phyloP scores from a whole-genome alignment of 2,329 filamentous ascomycete genomes.

The Dryadomyces quercus-mongolicae region DNA sequence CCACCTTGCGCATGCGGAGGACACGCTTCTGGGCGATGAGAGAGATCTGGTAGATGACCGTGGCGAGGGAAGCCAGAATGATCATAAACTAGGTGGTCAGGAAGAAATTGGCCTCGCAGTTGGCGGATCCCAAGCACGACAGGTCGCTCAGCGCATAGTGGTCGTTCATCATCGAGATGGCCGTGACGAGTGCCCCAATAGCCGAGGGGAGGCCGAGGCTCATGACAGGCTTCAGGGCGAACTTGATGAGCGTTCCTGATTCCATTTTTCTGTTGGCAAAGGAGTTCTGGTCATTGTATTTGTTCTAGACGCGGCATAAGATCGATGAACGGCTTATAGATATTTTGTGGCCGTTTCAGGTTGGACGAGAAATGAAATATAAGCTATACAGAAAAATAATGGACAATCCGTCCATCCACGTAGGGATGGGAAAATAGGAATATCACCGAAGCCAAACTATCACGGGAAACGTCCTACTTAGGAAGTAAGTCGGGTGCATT shows the following conservation, averaged over 20 bases:
- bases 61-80: background rate
- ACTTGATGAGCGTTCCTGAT: background rate
- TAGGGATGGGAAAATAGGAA: no score
- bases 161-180: conserved; percentile 2
- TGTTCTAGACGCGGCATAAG: background rate
- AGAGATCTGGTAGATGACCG: conserved; percentile 1
- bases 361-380: no score
- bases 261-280: background rate
- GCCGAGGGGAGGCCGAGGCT: background rate
- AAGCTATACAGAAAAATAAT: no score
- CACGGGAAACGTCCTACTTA: no score
- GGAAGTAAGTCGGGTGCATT: no score
- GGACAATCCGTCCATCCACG: no score
- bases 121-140: background rate
- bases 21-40: conserved; percentile 3
- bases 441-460: no score
- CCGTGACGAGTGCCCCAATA: background rate
- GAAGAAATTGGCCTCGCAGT: conserved; percentile 12
- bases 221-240: background rate
- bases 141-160: conserved; percentile 7
- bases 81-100: conserved; percentile 7
- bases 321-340: no score
- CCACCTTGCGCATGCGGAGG: conserved; percentile 5
- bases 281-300: background rate
- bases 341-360: no score